Evolutionary conservation across 1,284 basidiomycete genomes (phyloP).

Genomic region (Kalmanozyma brasiliensis): DNA sequence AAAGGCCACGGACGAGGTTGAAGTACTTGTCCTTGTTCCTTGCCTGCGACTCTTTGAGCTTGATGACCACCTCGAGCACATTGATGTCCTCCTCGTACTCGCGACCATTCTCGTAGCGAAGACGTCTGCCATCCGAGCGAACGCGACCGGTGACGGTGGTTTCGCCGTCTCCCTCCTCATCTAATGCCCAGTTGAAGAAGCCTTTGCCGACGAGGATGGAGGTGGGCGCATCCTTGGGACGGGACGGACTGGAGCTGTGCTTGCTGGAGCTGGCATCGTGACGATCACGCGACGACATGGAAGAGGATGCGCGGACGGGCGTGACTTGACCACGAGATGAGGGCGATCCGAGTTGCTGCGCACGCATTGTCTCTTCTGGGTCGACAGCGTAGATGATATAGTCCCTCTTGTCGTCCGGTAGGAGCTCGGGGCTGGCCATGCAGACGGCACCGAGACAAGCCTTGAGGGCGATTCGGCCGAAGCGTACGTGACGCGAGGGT

Average conservation of each 20-base stretch:
- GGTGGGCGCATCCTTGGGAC: slow-evolving; percentile 23
- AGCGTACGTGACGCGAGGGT: slow-evolving; percentile 30
- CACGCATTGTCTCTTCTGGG: slow-evolving; percentile 60
- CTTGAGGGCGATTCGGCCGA: slow-evolving; percentile 63
- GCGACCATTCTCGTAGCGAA: slow-evolving; percentile 58
- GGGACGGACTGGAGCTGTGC: slow-evolving; percentile 27
- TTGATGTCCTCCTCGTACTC: slow-evolving; percentile 51
- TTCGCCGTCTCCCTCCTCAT: slow-evolving; percentile 63
- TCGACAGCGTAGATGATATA: slow-evolving; percentile 67
- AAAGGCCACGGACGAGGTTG: slow-evolving; percentile 50
- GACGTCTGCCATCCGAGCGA: slow-evolving; percentile 44
- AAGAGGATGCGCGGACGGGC: slow-evolving; percentile 25
- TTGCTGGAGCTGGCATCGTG: slow-evolving; percentile 40
- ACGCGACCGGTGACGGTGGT: slow-evolving; percentile 62
- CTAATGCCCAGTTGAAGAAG: slow-evolving; percentile 60
- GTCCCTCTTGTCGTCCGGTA: slow-evolving; percentile 59
- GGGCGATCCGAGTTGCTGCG: slow-evolving; percentile 36
- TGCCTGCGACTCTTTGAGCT: slow-evolving; percentile 60
- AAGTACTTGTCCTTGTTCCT: slow-evolving; percentile 60
- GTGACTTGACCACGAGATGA: slow-evolving; percentile 19
- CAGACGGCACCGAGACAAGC: slow-evolving; percentile 64
- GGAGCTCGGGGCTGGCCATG: slow-evolving; percentile 64
- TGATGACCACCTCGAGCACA: slow-evolving; percentile 62
- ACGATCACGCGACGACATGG: slow-evolving; percentile 23
- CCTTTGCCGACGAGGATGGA: slow-evolving; percentile 64